These are phyloP conservation scores for Calonectria fujianensis DNA, from an alignment of 2,329 filamentous ascomycete species.

Conservation along the genomic window DNA sequence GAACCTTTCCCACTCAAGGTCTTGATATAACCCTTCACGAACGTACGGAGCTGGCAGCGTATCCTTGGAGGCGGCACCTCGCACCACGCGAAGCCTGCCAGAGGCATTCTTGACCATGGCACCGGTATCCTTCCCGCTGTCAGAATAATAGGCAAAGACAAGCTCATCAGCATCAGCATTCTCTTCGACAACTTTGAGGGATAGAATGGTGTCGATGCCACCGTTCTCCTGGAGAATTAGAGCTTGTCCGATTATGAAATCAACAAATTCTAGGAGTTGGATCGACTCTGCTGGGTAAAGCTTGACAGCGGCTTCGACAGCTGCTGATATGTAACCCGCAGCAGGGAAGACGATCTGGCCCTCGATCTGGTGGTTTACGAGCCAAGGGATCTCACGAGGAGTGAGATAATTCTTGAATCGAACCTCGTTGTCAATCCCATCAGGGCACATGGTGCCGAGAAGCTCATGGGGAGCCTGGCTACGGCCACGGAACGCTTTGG, in stretches of 20 bases:
- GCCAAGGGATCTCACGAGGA: constrained; percentile 59
- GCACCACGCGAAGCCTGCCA: not conserved
- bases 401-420: not conserved
- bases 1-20: not conserved
- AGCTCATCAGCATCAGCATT: not conserved
- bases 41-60: not conserved
- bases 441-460: not conserved
- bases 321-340: constrained; percentile 62
- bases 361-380: constrained; percentile 60
- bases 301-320: constrained; percentile 54
- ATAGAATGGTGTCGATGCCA: not conserved
- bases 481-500: not conserved
- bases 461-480: not conserved
- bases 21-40: constrained; percentile 5
- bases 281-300: not conserved
- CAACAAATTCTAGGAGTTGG: constrained; percentile 6
- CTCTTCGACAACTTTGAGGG: not conserved
- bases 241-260: constrained; percentile 8
- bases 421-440: not conserved
- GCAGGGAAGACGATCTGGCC: constrained; percentile 62
- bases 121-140: not conserved
- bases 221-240: not conserved
- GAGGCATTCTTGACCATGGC: constrained; percentile 7
- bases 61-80: not conserved
- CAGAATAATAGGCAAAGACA: constrained; percentile 10